Evolutionary conservation across 441 rosid species (phyloP), one percentile per base, ranked within the genome.

Genomic region (Pelargonium cotyledonis): DNA sequence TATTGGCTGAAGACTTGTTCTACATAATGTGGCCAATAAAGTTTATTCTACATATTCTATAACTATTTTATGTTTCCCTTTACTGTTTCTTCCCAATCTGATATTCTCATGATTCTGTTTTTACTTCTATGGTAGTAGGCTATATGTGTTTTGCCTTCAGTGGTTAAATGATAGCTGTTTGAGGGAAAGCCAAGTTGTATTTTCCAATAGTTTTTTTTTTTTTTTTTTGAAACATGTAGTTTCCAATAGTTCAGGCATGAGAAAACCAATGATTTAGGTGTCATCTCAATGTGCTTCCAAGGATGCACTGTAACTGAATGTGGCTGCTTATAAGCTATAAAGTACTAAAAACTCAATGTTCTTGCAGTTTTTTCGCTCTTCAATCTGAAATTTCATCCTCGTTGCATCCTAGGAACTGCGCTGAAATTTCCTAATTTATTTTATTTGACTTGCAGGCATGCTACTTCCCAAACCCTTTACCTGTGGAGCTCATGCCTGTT

Each of bases 401-500:
- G 65, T 47, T 65, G n/a, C 63, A 38, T 63, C 55, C 31, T 31
- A 41, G 16, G 4, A 19, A 40, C 31, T 14, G 18, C 21, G 11
- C 6, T 8, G 51, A 51, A 66, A 65, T 65, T 71, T 60, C 40
- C 5, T 63, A 72, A 63, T 18, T 65, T 65, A 11, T 41, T 43
- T 62, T 62, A 38, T 16, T 5, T 67, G 65, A 21, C 63, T 57
- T 78, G 57, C 78, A 80, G 86, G 82, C 78, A 18, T 80, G 80
- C 77, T 83, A 83, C 77, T 73, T 83, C 65, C 72, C 80, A 57
- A 71, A 79, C 70, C 72, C 69, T 75, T 67, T 80, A 67, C 78
- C 83, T 14, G 84, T 79, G 79, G 86, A 83, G 74, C 66, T 63
- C 44, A 68, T 74, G 84, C 74, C 81, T 69, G 67, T 75, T 51